These are phyloP conservation scores for Ophiostoma himal-ulmi DNA, from an alignment of 2,329 filamentous ascomycete genomes.

Conservation along the genomic window DNA sequence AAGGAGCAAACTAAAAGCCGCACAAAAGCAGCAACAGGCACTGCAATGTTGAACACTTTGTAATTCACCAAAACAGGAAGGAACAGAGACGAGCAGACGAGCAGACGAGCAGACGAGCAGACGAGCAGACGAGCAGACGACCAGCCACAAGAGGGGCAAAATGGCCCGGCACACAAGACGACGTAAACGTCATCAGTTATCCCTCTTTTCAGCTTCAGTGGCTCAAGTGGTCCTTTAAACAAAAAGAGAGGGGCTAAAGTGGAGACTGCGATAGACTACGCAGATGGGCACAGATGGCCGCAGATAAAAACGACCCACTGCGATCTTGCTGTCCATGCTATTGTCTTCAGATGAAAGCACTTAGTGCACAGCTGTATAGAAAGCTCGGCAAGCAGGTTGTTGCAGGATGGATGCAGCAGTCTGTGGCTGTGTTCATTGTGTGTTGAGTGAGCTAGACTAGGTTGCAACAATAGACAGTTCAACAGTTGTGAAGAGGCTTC, in stretches of 20 bases:
- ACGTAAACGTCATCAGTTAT: conserved; percentile 12
- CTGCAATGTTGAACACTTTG: not conserved
- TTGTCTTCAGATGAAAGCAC: not conserved
- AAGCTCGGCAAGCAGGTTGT: no score
- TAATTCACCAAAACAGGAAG: not conserved
- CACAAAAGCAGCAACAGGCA: not conserved
- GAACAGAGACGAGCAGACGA: conserved; percentile 5
- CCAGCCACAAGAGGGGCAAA: not conserved
- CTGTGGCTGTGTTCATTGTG: not conserved
- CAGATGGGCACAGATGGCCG: not conserved
- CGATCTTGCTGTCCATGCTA: not conserved
- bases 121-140: conserved; percentile 10
- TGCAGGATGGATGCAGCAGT: no score
- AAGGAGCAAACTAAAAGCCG: not conserved
- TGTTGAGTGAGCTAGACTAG: not conserved
- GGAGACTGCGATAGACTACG: not conserved
- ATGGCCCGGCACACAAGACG: not conserved
- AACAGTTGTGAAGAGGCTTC: not conserved
- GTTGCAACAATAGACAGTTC: not conserved
- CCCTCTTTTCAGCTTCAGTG: conserved; percentile 8
- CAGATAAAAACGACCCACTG: conserved; percentile 1
- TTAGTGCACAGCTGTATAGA: not conserved
- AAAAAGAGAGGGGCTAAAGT: not conserved
- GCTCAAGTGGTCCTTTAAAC: not conserved
- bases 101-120: no score